phyloP scores from a whole-genome alignment of 2,329 filamentous ascomycete genomes.

The Aspergillus sp. region DNA sequence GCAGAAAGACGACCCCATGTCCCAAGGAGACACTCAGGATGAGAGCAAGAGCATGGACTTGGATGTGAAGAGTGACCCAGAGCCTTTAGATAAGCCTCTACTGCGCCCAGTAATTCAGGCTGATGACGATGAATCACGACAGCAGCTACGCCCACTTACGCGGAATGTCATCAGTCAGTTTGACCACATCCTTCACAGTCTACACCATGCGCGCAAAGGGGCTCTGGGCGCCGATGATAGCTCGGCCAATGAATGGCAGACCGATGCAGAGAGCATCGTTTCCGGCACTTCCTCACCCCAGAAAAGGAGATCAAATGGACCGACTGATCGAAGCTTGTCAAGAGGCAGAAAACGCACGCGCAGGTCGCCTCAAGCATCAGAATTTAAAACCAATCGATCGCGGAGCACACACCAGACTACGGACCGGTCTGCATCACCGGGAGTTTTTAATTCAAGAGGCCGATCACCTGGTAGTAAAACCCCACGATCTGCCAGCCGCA shows the following conservation, averaged over 20 bases:
- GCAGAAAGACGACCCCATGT: not conserved
- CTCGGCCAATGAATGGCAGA: slow-evolving; percentile 29
- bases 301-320: slow-evolving; percentile 5
- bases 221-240: slow-evolving; percentile 34
- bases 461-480: slow-evolving; percentile 17
- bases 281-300: slow-evolving; percentile 15
- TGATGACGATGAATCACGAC: slow-evolving; percentile 68
- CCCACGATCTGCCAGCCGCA: slow-evolving; percentile 9
- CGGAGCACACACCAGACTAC: slow-evolving; percentile 8
- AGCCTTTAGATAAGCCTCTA: slow-evolving; percentile 7
- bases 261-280: slow-evolving; percentile 27
- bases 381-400: slow-evolving; percentile 8
- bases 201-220: slow-evolving; percentile 67
- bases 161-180: slow-evolving; percentile 69
- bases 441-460: slow-evolving; percentile 11
- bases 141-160: slow-evolving; percentile 66
- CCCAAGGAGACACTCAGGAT: slow-evolving; percentile 11
- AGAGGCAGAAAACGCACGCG: slow-evolving; percentile 26
- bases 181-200: slow-evolving; percentile 66
- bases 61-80: slow-evolving; percentile 21
- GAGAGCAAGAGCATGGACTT: slow-evolving; percentile 20
- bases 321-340: slow-evolving; percentile 16
- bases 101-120: slow-evolving; percentile 58
- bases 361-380: slow-evolving; percentile 9
- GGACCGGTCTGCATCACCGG: not conserved